Base-by-base conservation (phyloP, 139 green algal genomes). In the Chlamydomonas schloesseri region DNA sequence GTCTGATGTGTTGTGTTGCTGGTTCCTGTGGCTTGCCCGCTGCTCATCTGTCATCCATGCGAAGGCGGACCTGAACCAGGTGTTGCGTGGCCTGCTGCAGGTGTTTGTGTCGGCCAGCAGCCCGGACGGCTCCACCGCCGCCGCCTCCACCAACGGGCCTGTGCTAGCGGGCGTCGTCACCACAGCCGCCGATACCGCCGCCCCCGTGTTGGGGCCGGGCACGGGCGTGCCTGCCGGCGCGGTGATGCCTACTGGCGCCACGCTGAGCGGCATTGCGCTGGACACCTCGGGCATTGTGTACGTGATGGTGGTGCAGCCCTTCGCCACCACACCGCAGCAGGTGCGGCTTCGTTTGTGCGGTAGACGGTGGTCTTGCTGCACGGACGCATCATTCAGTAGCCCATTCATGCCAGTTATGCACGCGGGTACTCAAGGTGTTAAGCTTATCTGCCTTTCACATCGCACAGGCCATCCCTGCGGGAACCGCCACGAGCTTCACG, bases 231-330 rank as follows among this genome's bases (percentile, higher is more conserved):
- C 71, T 3, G 57, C 64, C 26, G 24, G 36, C 23, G 79, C 33
- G 34, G 75, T 90, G 13, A 57, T 36, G 0, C n/a, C 88, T 17
- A 88, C 81, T 67, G 62, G 83, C 24, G 91, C 91, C 60, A 53
- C 26, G 0, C n/a, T 93, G 21, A 37, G 36, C 6, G 67, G 65
- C 9, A 47, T 93, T 18, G 74, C 86, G 64, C 84, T 91, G 42
- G 85, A 93, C 88, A 88, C 72, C 33, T 78, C 81, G 15, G 90
- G 88, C 28, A 58, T 90, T 1, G 55, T 67, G 8, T 87, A 90
- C 58, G 65, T 91, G 0, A 65, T 93, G 29, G 85, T 91, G 1
- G 84, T 85, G 15, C 31, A 37, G 46, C 90, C 88, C 0, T 50
- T 50, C 42, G 42, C 42, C 42, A 50, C 42, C 6, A 50, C 71